These are phyloP conservation scores for Diaporthe amygdali DNA, from an alignment of 2,329 filamentous ascomycete genomes.

Conservation along the genomic window DNA sequence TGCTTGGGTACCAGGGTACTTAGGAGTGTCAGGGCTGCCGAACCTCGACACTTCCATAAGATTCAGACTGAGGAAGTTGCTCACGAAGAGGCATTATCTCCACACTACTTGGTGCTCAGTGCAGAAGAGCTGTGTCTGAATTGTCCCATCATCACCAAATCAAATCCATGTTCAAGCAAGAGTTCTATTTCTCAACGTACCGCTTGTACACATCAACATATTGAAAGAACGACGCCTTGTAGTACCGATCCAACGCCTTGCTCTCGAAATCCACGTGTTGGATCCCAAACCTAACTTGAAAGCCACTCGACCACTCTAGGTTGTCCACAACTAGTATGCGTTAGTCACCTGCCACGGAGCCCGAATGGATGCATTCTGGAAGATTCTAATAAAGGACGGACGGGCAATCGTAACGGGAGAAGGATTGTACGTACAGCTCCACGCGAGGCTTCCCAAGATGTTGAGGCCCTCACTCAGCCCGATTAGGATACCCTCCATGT, in stretches of 20 bases:
- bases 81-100: neutral
- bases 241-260: constrained; percentile 9
- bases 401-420: no score
- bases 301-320: constrained; percentile 12
- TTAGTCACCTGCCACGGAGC: no score
- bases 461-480: constrained; percentile 18
- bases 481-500: constrained; percentile 17
- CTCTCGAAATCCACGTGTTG: constrained; percentile 17
- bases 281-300: constrained; percentile 14
- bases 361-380: no score
- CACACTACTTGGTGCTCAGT: neutral
- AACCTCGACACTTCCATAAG: neutral
- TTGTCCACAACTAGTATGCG: constrained; percentile 21
- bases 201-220: constrained; percentile 16
- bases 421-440: no score
- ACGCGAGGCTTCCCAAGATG: constrained; percentile 11
- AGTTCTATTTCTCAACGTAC: neutral
- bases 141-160: no score
- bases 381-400: no score
- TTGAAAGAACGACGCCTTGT: constrained; percentile 21
- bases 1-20: no score
- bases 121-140: no score
- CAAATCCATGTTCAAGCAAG: no score
- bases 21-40: neutral
- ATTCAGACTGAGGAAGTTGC: neutral